Evolutionary conservation across 352 stramenopile species (phyloP), one percentile per base, ranked within the genome.

Genomic region (Pythium aphanidermatum): DNA sequence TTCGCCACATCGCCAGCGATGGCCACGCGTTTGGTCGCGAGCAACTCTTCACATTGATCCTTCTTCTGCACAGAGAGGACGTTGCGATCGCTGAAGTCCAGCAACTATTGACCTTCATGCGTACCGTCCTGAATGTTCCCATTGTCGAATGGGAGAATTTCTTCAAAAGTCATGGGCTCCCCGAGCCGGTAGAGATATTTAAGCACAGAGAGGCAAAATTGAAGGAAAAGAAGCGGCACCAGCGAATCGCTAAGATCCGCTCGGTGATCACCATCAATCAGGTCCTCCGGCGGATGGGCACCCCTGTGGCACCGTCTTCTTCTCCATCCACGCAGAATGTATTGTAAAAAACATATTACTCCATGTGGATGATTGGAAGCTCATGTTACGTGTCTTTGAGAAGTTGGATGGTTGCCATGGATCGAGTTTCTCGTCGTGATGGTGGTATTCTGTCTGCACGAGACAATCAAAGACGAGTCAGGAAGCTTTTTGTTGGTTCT

Each of bases 61-160:
- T 70, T 29, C 36, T 58, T 3, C 44, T 90, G 24, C 55, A 83
- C 35, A 36, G 33, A 12, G 70, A 83, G 24, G 74, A 90, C 46
- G 40, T 86, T 8, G 17, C 36, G n/a, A 5, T 72, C 3, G 6
- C 26, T 0, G 65, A 68, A 36, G 63, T 80, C 13, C 70, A 89
- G 46, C 56, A 81, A n/a, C 51, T 74, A 25, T 53, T 89, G 14
- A 46, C 56, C 20, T 81, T 69, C 36, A 39, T 89, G 20, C 62
- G 65, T 4, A 58, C 55, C 5, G 65, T 53, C 5, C 40, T 84
- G 34, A 26, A 25, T 4, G 55, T 86, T 7, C 32, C 53, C 1
- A 14, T 55, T 5, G 42, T 64, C 0, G 61, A 78, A 3, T 89
- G 76, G 76, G 44, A 51, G 12, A 30, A 20, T 3, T 82, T 83